These are phyloP conservation scores for Leishmania turanica DNA, from an alignment of 208 protist species.

Conservation along the genomic window DNA sequence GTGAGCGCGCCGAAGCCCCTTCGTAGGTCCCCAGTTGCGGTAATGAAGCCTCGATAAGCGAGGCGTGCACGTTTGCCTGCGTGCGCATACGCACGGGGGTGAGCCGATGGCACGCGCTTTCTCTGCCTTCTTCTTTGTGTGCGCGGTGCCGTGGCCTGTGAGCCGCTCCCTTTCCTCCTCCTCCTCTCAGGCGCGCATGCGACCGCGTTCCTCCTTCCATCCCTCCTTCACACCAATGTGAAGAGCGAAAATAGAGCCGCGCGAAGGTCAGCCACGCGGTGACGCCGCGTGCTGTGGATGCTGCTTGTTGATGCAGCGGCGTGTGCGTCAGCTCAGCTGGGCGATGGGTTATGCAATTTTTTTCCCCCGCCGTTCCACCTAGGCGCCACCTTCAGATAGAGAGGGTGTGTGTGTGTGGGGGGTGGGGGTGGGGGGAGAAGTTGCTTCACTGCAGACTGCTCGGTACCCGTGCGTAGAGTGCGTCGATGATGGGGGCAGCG, in stretches of 20 bases:
- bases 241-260: too few relatives aligned
- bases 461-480: not conserved
- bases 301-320: not conserved
- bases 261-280: not conserved
- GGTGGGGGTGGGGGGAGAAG: not conserved
- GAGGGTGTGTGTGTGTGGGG: too few relatives aligned
- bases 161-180: not conserved
- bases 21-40: not conserved
- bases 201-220: not conserved
- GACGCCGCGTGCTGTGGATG: not conserved
- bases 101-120: not conserved
- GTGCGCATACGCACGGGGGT: not conserved
- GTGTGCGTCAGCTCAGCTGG: not conserved
- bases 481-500: not conserved
- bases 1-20: not conserved
- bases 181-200: not conserved
- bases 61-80: not conserved
- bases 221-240: not conserved
- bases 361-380: not conserved
- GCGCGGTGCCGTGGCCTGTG: not conserved
- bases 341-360: not conserved
- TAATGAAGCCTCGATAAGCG: not conserved
- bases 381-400: not conserved
- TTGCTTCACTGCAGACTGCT: not conserved
- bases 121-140: not conserved